Base-by-base conservation (phyloP, 1,139 yeast species). In the Suhomyces chickasaworum region DNA sequence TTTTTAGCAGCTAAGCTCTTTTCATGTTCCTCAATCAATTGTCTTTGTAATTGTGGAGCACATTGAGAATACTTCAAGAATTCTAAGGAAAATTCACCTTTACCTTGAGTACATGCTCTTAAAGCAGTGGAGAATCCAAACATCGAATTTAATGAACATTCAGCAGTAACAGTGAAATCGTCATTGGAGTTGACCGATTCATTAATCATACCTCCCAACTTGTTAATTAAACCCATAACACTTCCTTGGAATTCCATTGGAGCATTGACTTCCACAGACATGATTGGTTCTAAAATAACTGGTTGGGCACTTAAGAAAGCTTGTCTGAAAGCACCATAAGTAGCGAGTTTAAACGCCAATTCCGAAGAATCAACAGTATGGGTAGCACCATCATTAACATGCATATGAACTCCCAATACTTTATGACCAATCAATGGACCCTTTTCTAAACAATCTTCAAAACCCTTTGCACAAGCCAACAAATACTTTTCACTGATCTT, bases 281-380 rank as follows among this genome's bases (percentile, higher is more conserved):
- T 93, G 63, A 93, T 88, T 47, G 99, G 99, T 70, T 93, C 99
- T 63, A 93, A 78, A 56, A 93, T 83, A 38, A 89, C 89, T 7
- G 99, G 98, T 57, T 81, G 78, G 25, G 97, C 87, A 53, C 79
- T 80, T 70, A 84, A 64, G 71, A 93, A 93, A 8, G 96, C 96
- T 66, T 90, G 93, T 63, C 81, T 86, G 78, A 93, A 95, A 12
- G 99, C 99, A 52, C 87, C 87, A 56, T 82, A 80, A 4, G 97
- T 86, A 22, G 99, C 99, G 30, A 95, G 81, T 69, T 91, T 85
- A 78, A 93, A 93, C 5, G 99, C 86, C 72, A 90, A 75, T 75
- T 93, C 99, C 48, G 93, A 89, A 50, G 98, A 91, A 73, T 93
- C 99, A 46, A 93, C 99, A 61, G 90, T 86, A 71, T 93, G 99